phyloP scores from a whole-genome alignment of 176 grass and related monocot genomes.

The Triticum timopheevii region DNA sequence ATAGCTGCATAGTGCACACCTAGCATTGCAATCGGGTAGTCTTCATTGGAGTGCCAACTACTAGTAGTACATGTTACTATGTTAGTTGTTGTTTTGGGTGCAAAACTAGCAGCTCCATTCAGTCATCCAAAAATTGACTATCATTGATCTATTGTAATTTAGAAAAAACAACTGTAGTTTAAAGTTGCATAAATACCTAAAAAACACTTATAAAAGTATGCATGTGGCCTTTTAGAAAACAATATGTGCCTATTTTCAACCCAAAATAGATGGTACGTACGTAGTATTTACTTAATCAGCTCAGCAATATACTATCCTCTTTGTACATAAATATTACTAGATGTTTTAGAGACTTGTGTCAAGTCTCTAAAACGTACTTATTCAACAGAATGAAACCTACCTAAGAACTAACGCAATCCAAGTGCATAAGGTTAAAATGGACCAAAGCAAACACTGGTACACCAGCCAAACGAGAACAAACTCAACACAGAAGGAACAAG shows the following conservation, averaged over 20 bases:
- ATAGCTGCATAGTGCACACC: neutral
- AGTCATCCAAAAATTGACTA: neutral
- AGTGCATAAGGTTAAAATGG: neutral
- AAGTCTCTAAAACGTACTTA: too few relatives aligned
- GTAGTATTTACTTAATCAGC: neutral
- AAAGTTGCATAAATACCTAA: neutral
- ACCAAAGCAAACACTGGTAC: neutral
- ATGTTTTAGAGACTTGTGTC: too few relatives aligned
- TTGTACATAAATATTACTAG: too few relatives aligned
- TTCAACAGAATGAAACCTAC: neutral
- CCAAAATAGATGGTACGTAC: neutral
- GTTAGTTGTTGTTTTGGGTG: neutral
- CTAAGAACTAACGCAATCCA: neutral
- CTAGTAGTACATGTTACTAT: neutral
- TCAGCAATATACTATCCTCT: neutral
- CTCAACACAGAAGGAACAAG: neutral
- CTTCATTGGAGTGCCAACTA: conserved; percentile 7
- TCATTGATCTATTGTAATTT: neutral
- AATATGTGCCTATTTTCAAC: neutral
- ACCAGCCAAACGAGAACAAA: neutral
- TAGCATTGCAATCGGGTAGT: neutral
- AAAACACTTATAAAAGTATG: neutral
- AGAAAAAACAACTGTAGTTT: neutral
- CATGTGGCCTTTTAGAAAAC: neutral
- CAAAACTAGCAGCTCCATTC: neutral